Evolutionary conservation across 441 rosid species (phyloP).

Genomic region (Manihot esculenta): DNA sequence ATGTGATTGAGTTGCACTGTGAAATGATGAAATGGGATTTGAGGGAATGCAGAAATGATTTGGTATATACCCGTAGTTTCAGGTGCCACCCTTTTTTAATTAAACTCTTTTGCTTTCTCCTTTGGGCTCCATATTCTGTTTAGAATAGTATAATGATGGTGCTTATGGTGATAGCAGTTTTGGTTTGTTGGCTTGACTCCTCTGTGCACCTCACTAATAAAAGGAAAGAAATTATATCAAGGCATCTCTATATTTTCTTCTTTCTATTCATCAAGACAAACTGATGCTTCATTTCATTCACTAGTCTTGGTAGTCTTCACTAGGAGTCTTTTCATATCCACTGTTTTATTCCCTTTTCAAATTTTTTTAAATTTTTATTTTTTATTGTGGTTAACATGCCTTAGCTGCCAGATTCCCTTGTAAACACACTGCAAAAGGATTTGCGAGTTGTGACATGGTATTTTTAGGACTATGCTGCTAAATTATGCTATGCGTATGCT

Average conservation of each 20-base stretch:
- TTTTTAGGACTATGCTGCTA: background rate
- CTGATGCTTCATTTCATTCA: background rate
- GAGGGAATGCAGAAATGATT: slow-evolving; percentile 21
- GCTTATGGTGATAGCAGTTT: slow-evolving; percentile 12
- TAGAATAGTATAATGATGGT: slow-evolving; percentile 10
- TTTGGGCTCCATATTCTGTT: slow-evolving; percentile 14
- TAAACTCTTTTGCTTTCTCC: slow-evolving; percentile 6
- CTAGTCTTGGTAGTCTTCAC: background rate
- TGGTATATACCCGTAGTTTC: slow-evolving; percentile 13
- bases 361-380: background rate
- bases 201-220: background rate
- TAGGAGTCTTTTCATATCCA: background rate
- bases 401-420: background rate
- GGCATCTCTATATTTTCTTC: background rate
- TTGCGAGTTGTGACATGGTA: background rate
- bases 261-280: background rate
- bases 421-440: background rate
- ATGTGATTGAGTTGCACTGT: slow-evolving; percentile 24
- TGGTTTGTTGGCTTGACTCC: slow-evolving; percentile 2
- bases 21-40: slow-evolving; percentile 23
- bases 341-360: background rate
- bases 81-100: background rate
- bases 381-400: background rate
- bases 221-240: background rate
- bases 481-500: background rate